phyloP scores from a whole-genome alignment of 2,329 filamentous ascomycete genomes.

The Calonectria montana region DNA sequence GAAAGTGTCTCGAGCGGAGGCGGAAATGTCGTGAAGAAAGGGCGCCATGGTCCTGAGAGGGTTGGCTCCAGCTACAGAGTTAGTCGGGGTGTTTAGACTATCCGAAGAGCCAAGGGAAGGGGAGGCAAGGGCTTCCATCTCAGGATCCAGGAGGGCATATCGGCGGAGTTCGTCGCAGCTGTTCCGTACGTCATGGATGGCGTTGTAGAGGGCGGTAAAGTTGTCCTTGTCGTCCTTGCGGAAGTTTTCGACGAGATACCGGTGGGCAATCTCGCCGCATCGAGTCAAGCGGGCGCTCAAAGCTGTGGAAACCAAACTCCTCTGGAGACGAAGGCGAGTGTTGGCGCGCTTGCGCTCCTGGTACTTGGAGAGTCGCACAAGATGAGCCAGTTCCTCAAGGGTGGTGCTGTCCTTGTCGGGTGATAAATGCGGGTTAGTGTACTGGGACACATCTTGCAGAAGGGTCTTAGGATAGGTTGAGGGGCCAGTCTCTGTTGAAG shows the following conservation, averaged over 20 bases:
- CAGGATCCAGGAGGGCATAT: conserved; percentile 78
- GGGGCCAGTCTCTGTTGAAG: conserved; percentile 54
- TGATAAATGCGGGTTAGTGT: conserved; percentile 70
- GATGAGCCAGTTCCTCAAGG: conserved; percentile 80
- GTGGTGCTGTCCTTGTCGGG: conserved; percentile 74
- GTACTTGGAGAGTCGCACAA: conserved; percentile 82
- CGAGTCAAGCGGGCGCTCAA: conserved; percentile 79
- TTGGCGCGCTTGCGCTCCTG: conserved; percentile 84
- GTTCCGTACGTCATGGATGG: conserved; percentile 81
- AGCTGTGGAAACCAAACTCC: conserved; percentile 79
- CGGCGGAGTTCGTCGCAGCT: conserved; percentile 79
- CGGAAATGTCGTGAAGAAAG: conserved; percentile 79
- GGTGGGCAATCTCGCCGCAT: conserved; percentile 79
- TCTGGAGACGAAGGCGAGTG: conserved; percentile 78
- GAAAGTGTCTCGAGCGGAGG: conserved; percentile 79
- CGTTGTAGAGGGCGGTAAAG: conserved; percentile 80
- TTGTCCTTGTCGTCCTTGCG: conserved; percentile 81
- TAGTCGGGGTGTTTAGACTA: conserved; percentile 59
- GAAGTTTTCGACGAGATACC: conserved; percentile 82
- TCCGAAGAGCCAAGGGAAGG: conserved; percentile 58
- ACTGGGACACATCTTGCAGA: conserved; percentile 73
- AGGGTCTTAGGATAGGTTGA: conserved; percentile 63
- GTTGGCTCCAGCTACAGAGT: conserved; percentile 52
- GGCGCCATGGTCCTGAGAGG: conserved; percentile 59
- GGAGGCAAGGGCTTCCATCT: conserved; percentile 70